These are phyloP conservation scores for Gryganskiella cystojenkinii DNA, from an alignment of 192 early-diverging fungal species.

Conservation along the genomic window DNA sequence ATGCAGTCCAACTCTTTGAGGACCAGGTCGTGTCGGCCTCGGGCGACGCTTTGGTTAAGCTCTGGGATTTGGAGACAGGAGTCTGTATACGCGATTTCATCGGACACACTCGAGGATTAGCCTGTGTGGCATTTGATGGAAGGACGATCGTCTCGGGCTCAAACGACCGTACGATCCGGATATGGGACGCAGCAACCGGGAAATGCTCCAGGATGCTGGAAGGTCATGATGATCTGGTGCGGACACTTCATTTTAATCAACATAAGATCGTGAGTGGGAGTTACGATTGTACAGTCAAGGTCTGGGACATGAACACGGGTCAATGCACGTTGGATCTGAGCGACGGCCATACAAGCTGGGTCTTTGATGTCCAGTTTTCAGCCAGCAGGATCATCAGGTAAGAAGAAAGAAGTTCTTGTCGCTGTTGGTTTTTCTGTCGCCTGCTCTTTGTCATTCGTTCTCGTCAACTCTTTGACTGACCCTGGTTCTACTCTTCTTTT, in stretches of 20 bases:
- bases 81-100: conserved; percentile 76
- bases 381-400: conserved; percentile 82
- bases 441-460: background rate
- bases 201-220: conserved; percentile 67
- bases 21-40: conserved; percentile 81
- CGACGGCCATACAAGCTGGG: conserved; percentile 90
- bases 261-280: conserved; percentile 88
- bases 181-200: conserved; percentile 84
- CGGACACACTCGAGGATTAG: conserved; percentile 84
- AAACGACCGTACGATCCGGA: conserved; percentile 82
- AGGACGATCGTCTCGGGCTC: conserved; percentile 82
- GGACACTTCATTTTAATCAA: conserved; percentile 88
- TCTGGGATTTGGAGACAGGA: conserved; percentile 81
- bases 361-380: conserved; percentile 95
- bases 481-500: background rate
- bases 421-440: background rate
- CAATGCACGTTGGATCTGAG: conserved; percentile 79
- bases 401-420: background rate
- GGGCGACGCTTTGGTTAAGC: conserved; percentile 82
- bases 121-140: conserved; percentile 88
- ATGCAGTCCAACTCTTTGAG: conserved; percentile 85
- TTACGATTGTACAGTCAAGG: conserved; percentile 94
- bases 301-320: conserved; percentile 91
- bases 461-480: background rate
- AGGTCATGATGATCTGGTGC: conserved; percentile 82